Conservation (phyloP, 192 early-diverging fungal species). For the Rhizoclosmatium globosum region DNA sequence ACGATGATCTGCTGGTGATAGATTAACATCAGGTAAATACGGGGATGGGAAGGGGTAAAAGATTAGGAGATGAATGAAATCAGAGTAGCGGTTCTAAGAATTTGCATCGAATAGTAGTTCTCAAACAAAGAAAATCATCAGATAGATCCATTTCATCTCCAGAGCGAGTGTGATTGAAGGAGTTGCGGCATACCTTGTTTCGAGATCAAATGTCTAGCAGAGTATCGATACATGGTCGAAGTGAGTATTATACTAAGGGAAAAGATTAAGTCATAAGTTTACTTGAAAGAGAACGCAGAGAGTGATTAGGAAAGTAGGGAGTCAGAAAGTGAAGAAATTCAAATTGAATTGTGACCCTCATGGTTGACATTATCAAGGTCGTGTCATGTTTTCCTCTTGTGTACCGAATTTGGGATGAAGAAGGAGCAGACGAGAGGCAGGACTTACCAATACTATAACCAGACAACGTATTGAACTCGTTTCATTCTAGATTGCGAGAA, state of each 20-base stretch:
- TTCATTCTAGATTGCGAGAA: too few species aligned
- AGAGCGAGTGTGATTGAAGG: not conserved
- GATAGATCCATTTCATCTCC: too few species aligned
- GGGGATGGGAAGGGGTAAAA: not conserved
- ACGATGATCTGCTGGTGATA: too few species aligned
- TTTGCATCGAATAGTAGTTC: too few species aligned
- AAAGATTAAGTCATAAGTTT: not conserved
- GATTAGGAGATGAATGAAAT: not conserved
- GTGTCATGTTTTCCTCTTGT: constrained; percentile 33
- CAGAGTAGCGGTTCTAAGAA: too few species aligned
- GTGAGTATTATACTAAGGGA: not conserved
- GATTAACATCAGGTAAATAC: not conserved
- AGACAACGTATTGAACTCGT: too few species aligned
- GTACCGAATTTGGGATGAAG: not conserved
- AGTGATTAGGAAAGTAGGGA: not conserved
- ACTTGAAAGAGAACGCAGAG: not conserved
- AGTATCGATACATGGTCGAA: not conserved
- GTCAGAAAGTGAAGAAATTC: constrained; percentile 34
- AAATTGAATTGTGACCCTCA: constrained; percentile 23
- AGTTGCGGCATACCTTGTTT: not conserved
- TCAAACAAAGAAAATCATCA: too few species aligned
- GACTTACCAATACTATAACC: too few species aligned
- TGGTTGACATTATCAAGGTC: constrained; percentile 20
- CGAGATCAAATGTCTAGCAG: not conserved
- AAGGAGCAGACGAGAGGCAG: too few species aligned